A percentile compares a stretch with the other conserved stretches of the same genome.
Evolutionary conservation across 2,329 filamentous ascomycete genomes (phyloP).

Genomic region (Pyricularia grisea): DNA sequence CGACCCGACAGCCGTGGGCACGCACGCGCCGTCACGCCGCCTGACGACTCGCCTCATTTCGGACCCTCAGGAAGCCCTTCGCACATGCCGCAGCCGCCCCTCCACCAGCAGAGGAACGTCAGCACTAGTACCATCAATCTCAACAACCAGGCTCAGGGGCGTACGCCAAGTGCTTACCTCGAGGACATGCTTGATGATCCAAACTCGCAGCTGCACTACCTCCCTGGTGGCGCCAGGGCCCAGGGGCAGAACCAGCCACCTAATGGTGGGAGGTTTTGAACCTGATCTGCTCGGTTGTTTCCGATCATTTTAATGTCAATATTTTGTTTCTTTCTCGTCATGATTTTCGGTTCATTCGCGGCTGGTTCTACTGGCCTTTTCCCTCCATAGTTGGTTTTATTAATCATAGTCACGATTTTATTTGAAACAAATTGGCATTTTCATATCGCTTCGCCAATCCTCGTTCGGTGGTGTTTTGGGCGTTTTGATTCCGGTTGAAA

Average conservation of each 20-base stretch:
- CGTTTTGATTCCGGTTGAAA: not conserved
- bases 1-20: constrained; percentile 48
- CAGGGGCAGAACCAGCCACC: not conserved
- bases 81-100: constrained; percentile 11
- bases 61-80: constrained; percentile 20
- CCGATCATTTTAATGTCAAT: not conserved
- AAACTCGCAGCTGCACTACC: not conserved
- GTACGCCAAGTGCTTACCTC: constrained; percentile 80
- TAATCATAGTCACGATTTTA: not conserved
- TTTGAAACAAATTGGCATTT: not conserved
- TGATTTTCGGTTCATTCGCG: not conserved
- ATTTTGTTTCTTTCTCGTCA: not conserved
- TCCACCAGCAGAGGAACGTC: constrained; percentile 24
- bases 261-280: not conserved
- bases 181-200: constrained; percentile 79
- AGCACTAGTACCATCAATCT: constrained; percentile 61
- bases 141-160: constrained; percentile 53
- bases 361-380: not conserved
- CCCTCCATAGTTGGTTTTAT: not conserved
- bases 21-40: constrained; percentile 42
- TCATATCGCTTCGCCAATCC: not conserved
- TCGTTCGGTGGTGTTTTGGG: not conserved
- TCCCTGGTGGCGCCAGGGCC: not conserved
- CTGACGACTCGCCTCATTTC: constrained; percentile 55
- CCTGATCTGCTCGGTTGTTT: not conserved